Evolutionary conservation across 2,329 filamentous ascomycete species (phyloP).

Genomic region (Ilyonectria robusta): DNA sequence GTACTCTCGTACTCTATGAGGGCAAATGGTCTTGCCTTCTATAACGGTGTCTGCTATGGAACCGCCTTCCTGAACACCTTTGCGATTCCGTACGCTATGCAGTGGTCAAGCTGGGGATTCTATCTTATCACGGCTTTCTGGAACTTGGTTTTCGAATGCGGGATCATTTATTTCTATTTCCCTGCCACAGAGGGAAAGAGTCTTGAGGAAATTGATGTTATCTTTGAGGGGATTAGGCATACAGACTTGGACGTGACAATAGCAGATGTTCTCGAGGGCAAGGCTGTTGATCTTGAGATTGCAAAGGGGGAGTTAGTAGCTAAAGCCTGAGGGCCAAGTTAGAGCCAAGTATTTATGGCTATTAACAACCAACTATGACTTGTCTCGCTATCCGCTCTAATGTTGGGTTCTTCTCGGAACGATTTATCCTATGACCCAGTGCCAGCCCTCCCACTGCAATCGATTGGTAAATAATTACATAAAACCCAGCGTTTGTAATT

Average conservation of each 20-base stretch:
- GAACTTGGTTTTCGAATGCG: conserved; percentile 15
- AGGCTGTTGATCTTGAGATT: conserved; percentile 3
- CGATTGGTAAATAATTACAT: too few relatives aligned
- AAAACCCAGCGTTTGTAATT: too few relatives aligned
- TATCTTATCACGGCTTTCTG: conserved; percentile 19
- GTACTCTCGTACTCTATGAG: conserved; percentile 16
- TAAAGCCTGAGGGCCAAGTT: neutral
- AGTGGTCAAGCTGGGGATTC: conserved; percentile 22
- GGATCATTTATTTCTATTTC: conserved; percentile 22
- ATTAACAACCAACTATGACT: too few relatives aligned
- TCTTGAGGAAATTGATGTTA: conserved; percentile 22
- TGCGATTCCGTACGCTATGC: conserved; percentile 24
- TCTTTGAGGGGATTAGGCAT: conserved; percentile 20
- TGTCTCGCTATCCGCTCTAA: too few relatives aligned
- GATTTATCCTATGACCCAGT: too few relatives aligned
- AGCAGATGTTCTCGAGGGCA: conserved; percentile 6
- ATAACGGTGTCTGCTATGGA: conserved; percentile 17
- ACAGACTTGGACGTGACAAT: conserved; percentile 11
- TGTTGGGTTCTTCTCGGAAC: too few relatives aligned
- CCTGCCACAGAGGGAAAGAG: conserved; percentile 12
- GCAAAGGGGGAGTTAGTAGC: neutral
- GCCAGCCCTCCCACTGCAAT: too few relatives aligned
- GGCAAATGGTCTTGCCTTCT: conserved; percentile 19
- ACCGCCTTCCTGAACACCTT: conserved; percentile 22
- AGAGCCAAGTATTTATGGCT: too few relatives aligned